Conservation (phyloP, 257 asterid species). For the Rauvolfia tetraphylla region DNA sequence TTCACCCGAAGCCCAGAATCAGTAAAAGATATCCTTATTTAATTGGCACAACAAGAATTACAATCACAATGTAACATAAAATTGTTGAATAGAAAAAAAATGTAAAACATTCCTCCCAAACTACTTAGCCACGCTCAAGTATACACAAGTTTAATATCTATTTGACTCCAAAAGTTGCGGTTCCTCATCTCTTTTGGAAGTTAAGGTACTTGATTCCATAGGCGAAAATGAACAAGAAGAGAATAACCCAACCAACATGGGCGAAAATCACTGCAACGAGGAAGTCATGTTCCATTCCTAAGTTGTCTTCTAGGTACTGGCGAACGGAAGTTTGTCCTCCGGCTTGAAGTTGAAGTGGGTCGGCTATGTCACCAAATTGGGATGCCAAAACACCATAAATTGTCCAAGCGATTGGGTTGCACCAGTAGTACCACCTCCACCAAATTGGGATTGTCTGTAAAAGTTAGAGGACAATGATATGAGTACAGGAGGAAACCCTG, state of each 20-base stretch:
- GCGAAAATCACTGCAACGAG: conserved; percentile 54
- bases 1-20: neutral
- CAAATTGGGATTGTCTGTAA: conserved; percentile 44
- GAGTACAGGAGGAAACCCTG: neutral
- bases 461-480: neutral
- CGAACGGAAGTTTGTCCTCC: conserved; percentile 19
- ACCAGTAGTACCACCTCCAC: conserved; percentile 96
- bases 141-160: too few relatives aligned
- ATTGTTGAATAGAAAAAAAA: too few relatives aligned
- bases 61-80: neutral
- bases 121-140: too few relatives aligned
- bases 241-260: conserved; percentile 76
- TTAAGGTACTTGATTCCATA: conserved; percentile 77
- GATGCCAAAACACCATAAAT: conserved; percentile 24
- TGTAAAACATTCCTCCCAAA: too few relatives aligned
- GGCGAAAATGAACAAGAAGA: conserved; percentile 22
- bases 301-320: conserved; percentile 33
- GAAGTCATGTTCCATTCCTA: conserved; percentile 64
- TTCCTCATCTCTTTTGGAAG: conserved; percentile 56
- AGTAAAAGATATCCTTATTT: neutral
- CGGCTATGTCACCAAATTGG: conserved; percentile 52
- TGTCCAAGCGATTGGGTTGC: neutral
- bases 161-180: too few relatives aligned
- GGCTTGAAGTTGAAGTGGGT: conserved; percentile 30
- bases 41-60: neutral